A percentile compares a stretch with the other conserved stretches of the same genome.
Conservation (phyloP, 805 yeast genomes). For the Blastobotrys americana region DNA sequence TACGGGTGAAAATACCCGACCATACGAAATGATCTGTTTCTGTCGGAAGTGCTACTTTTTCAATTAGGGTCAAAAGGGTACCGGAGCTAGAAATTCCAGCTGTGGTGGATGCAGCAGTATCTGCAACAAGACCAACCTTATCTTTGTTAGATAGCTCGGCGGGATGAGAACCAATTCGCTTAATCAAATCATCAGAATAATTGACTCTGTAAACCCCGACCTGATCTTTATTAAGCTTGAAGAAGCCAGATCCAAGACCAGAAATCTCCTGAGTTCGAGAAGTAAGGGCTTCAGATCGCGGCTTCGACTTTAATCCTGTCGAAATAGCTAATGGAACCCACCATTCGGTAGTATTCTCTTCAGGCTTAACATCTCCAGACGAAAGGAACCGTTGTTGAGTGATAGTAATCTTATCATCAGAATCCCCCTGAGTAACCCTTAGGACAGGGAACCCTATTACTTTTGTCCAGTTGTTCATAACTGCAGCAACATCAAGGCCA, state of each 20-base stretch:
- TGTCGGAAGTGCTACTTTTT: constrained; percentile 16
- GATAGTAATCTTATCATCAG: constrained; percentile 40
- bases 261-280: constrained; percentile 10
- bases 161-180: constrained; percentile 51
- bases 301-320: constrained; percentile 17
- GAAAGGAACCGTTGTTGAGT: constrained; percentile 69
- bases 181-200: constrained; percentile 62
- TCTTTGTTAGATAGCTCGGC: constrained; percentile 65
- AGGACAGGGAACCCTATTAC: constrained; percentile 73
- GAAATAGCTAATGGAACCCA: constrained; percentile 32
- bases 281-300: constrained; percentile 12
- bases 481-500: constrained; percentile 62
- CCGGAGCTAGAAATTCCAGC: constrained; percentile 63
- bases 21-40: constrained; percentile 51
- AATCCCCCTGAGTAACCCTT: constrained; percentile 50
- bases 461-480: constrained; percentile 77
- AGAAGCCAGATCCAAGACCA: constrained; percentile 14
- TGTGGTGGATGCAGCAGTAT: constrained; percentile 61
- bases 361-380: constrained; percentile 69
- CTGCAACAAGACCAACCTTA: constrained; percentile 75
- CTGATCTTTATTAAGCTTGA: constrained; percentile 64
- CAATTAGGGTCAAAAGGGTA: constrained; percentile 44
- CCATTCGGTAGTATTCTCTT: constrained; percentile 61
- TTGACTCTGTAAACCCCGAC: constrained; percentile 71
- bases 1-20: constrained; percentile 43